Evolutionary conservation across 2,329 filamentous ascomycete genomes (phyloP).

Genomic region (Scytalidium sp.): DNA sequence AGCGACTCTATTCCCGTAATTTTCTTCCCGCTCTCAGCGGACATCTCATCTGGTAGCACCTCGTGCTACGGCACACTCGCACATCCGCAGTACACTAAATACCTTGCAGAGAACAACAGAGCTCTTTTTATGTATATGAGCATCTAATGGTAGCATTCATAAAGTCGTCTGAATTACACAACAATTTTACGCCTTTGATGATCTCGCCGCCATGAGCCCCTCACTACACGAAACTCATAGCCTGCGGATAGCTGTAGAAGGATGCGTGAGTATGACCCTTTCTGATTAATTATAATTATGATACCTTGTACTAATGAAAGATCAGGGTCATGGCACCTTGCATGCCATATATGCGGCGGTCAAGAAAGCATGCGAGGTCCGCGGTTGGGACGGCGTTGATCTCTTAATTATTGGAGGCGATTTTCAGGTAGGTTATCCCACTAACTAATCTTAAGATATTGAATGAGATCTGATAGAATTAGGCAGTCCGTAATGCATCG

Average conservation of each 20-base stretch:
- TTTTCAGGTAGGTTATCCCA: slow-evolving; percentile 64
- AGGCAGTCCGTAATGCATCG: slow-evolving; percentile 83
- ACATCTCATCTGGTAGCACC: too few species aligned
- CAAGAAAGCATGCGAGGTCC: slow-evolving; percentile 61
- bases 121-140: too few species aligned
- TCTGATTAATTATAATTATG: slow-evolving; percentile 8
- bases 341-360: slow-evolving; percentile 88
- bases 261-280: slow-evolving; percentile 63
- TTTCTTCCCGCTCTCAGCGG: too few species aligned
- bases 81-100: not conserved
- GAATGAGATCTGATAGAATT: slow-evolving; percentile 8
- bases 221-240: slow-evolving; percentile 32
- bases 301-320: slow-evolving; percentile 18
- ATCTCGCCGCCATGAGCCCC: slow-evolving; percentile 17
- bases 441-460: not conserved
- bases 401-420: slow-evolving; percentile 93
- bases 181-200: not conserved
- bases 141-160: too few species aligned
- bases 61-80: not conserved
- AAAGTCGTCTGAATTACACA: too few species aligned
- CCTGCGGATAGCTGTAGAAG: slow-evolving; percentile 79
- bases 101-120: too few species aligned
- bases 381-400: slow-evolving; percentile 80
- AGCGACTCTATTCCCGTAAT: not conserved
- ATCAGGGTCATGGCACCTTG: slow-evolving; percentile 83